Percentiles rank a stretch among this genome's conserved stretches.
These are phyloP conservation scores for Malus sylvestris DNA, from an alignment of 306 rosid species.

Conservation along the genomic window DNA sequence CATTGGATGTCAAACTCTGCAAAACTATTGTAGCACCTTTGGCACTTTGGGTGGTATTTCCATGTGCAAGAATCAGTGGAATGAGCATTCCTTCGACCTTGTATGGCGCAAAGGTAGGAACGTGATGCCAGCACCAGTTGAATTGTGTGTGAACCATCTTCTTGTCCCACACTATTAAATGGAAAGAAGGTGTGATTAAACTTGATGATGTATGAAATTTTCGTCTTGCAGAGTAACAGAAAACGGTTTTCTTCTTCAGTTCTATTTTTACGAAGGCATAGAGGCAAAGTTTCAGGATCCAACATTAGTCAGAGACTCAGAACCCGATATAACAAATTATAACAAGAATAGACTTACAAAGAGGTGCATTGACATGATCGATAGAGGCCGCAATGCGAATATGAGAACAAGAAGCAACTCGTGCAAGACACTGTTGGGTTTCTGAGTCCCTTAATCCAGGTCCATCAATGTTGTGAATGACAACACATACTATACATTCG, in stretches of 20 bases:
- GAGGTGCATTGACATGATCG: constrained; percentile 81
- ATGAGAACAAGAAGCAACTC: constrained; percentile 65
- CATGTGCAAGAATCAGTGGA: constrained; percentile 73
- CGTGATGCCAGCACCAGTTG: constrained; percentile 94
- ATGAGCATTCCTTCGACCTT: constrained; percentile 75
- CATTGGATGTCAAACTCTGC: constrained; percentile 90
- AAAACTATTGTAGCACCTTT: constrained; percentile 80
- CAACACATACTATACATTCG: constrained; percentile 47
- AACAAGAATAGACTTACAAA: constrained; percentile 45
- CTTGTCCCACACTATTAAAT: constrained; percentile 89
- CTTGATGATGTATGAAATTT: neutral
- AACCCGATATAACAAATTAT: neutral
- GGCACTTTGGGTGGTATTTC: constrained; percentile 61
- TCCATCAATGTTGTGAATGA: constrained; percentile 87
- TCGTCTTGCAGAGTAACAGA: neutral
- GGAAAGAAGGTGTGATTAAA: neutral
- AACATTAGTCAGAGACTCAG: neutral
- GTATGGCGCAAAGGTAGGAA: constrained; percentile 83
- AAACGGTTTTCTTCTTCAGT: neutral
- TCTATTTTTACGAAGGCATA: no score
- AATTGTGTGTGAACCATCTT: constrained; percentile 83
- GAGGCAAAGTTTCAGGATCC: no score
- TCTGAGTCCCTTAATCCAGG: constrained; percentile 83
- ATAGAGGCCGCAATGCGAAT: constrained; percentile 69
- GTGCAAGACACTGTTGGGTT: constrained; percentile 70